These are phyloP conservation scores for Chloromonas sp. DNA, from an alignment of 163 green algal genomes.

Conservation along the genomic window DNA sequence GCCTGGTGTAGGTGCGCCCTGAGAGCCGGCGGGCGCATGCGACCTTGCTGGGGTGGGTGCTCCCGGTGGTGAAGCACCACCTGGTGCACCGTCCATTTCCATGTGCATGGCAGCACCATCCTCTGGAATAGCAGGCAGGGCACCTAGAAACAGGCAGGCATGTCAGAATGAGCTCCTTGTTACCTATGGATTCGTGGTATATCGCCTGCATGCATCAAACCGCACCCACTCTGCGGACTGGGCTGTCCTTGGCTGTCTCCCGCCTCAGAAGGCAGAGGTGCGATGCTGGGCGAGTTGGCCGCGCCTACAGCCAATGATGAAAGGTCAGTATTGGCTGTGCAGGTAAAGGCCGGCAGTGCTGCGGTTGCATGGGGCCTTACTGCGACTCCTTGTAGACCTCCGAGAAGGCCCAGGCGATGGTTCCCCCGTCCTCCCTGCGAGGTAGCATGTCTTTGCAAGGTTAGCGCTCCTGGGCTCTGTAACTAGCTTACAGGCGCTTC, in stretches of 20 bases:
- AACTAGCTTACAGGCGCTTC: no score
- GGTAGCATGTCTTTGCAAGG: no score
- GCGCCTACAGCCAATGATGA: background rate
- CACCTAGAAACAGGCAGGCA: no score
- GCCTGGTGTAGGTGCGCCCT: background rate
- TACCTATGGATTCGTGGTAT: no score
- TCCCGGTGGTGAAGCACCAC: background rate
- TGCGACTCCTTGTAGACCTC: background rate
- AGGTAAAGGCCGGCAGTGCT: background rate
- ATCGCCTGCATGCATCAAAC: no score
- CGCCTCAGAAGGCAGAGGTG: background rate
- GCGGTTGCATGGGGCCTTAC: background rate
- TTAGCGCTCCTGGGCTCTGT: no score
- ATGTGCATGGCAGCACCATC: background rate
- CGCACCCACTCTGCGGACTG: background rate
- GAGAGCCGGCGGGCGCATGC: background rate
- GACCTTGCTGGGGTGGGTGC: background rate
- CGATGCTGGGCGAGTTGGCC: background rate
- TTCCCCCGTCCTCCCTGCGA: background rate
- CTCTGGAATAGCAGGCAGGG: background rate
- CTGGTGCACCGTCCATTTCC: background rate
- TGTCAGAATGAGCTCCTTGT: no score
- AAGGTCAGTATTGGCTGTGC: background rate
- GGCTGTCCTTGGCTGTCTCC: background rate
- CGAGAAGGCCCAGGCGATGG: constrained; percentile 1